These are phyloP conservation scores for Lichtheimia ornata DNA, from an alignment of 371 early-diverging fungal genomes.

Conservation along the genomic window DNA sequence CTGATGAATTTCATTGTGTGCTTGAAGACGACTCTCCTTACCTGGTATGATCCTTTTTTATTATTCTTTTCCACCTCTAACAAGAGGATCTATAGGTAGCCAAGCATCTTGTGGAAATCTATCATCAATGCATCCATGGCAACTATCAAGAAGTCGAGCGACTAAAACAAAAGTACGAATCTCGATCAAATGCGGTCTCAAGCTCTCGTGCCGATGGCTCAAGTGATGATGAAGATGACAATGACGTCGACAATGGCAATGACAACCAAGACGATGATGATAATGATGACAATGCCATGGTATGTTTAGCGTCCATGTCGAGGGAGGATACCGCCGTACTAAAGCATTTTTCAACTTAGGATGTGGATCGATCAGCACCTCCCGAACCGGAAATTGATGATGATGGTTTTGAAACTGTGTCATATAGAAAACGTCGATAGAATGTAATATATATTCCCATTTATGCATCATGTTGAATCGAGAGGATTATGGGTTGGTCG, in stretches of 20 bases:
- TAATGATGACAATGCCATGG: constrained; percentile 10
- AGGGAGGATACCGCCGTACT: neutral
- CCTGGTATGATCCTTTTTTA: constrained; percentile 22
- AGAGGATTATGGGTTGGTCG: too few relatives aligned
- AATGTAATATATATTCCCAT: neutral
- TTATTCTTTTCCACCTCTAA: neutral
- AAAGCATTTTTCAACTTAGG: neutral
- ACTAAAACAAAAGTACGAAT: constrained; percentile 47
- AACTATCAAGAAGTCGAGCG: constrained; percentile 53
- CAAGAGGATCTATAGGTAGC: constrained; percentile 34
- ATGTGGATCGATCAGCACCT: constrained; percentile 5
- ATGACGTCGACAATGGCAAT: constrained; percentile 42
- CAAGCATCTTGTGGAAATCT: constrained; percentile 52
- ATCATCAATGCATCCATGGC: constrained; percentile 56
- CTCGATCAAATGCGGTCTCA: constrained; percentile 22
- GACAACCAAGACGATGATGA: constrained; percentile 30
- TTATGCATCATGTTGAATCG: too few relatives aligned
- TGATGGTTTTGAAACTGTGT: constrained; percentile 18
- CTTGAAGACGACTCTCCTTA: constrained; percentile 69
- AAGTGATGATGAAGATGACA: constrained; percentile 20
- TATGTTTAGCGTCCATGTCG: neutral
- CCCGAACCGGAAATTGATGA: constrained; percentile 17
- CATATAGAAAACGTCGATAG: constrained; percentile 10
- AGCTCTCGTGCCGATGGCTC: constrained; percentile 30
- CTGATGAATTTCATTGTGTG: constrained; percentile 65